These are phyloP conservation scores for Penicillium subrubescens DNA, from an alignment of 495 filamentous ascomycete species.

Conservation along the genomic window DNA sequence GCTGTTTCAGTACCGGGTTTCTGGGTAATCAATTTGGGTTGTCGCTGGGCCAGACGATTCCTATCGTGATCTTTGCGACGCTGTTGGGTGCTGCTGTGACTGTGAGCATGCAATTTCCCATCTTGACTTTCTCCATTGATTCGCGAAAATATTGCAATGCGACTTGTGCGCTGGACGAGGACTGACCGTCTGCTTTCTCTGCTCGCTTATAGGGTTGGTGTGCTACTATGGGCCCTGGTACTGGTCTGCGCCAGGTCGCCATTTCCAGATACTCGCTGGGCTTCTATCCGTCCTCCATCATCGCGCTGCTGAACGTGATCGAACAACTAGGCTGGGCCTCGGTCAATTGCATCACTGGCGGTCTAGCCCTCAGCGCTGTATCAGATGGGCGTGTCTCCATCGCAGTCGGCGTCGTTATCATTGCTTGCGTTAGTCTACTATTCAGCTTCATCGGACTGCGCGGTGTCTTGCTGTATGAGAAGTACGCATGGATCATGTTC, in stretches of 20 bases:
- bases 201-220: conserved; percentile 33
- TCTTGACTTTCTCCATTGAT: neutral
- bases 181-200: neutral
- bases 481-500: conserved; percentile 61
- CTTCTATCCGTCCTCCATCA: conserved; percentile 35
- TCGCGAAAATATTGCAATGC: neutral
- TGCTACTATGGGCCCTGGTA: conserved; percentile 69
- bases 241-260: conserved; percentile 80
- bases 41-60: conserved; percentile 36
- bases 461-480: conserved; percentile 60
- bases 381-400: conserved; percentile 39
- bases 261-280: conserved; percentile 53
- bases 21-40: conserved; percentile 41
- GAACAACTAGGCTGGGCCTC: conserved; percentile 40
- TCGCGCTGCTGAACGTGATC: conserved; percentile 35
- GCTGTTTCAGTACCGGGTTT: conserved; percentile 49
- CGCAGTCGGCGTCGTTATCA: conserved; percentile 47
- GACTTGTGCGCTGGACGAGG: neutral
- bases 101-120: conserved; percentile 31
- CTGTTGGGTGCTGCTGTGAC: conserved; percentile 47
- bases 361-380: conserved; percentile 38
- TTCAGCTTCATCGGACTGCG: conserved; percentile 62
- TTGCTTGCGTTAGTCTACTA: conserved; percentile 53
- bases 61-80: conserved; percentile 39
- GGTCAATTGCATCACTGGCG: conserved; percentile 43